Percentiles rank a stretch among this genome's conserved stretches.
Evolutionary conservation across 768 basidiomycete species (phyloP).

Genomic region (Auriscalpium orientale): DNA sequence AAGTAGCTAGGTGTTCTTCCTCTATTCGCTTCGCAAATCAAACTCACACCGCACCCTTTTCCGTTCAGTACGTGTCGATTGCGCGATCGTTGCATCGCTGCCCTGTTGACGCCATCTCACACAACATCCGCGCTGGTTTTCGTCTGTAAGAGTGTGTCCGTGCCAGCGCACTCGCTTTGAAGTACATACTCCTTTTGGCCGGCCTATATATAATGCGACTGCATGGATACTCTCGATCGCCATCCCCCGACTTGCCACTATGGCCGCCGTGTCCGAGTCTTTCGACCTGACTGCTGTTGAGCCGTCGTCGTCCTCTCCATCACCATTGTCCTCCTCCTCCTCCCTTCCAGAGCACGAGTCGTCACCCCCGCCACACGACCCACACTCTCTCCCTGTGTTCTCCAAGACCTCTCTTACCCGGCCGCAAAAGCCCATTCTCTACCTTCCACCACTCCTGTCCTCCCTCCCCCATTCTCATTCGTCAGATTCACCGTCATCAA

Average conservation of each 20-base stretch:
- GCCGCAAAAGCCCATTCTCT: constrained; percentile 51
- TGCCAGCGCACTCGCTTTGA: background rate
- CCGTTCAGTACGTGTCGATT: background rate
- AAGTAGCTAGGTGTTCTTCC: background rate
- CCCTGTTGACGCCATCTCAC: constrained; percentile 11
- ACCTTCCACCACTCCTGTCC: constrained; percentile 80
- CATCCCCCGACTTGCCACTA: too few relatives aligned
- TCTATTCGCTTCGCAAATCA: background rate
- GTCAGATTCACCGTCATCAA: constrained; percentile 18
- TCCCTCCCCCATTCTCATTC: constrained; percentile 48
- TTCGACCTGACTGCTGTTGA: background rate
- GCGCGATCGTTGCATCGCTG: constrained; percentile 4
- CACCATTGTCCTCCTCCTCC: constrained; percentile 1
- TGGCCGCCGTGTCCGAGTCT: background rate
- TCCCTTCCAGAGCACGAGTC: constrained; percentile 1
- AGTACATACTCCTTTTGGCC: background rate
- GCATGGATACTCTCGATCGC: background rate
- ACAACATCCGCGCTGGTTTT: background rate
- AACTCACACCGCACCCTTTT: background rate
- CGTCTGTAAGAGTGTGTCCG: background rate
- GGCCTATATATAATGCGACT: too few relatives aligned
- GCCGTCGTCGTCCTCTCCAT: background rate
- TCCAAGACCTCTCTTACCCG: constrained; percentile 27
- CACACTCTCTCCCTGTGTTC: constrained; percentile 51
- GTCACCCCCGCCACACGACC: constrained; percentile 29